These are phyloP conservation scores for Chamaenerion angustifolium DNA, from an alignment of 345 rosid species.

Conservation along the genomic window DNA sequence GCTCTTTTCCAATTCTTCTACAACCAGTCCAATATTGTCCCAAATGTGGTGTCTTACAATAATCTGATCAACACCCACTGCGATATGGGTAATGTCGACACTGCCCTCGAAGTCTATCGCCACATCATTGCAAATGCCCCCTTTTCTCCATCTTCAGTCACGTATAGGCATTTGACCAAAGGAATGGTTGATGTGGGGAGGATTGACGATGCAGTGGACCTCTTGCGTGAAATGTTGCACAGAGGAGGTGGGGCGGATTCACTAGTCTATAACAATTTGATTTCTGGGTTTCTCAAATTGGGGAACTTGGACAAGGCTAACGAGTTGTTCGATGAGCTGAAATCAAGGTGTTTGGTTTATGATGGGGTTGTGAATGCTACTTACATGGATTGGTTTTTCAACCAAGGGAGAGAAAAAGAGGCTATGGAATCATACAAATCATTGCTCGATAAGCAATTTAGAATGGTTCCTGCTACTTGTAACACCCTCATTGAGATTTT, in stretches of 20 bases:
- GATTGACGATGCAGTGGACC: slow-evolving; percentile 62
- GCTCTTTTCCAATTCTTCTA: slow-evolving; percentile 69
- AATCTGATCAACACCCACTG: slow-evolving; percentile 81
- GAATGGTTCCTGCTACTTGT: slow-evolving; percentile 72
- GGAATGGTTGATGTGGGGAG: slow-evolving; percentile 73
- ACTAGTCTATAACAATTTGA: slow-evolving; percentile 62
- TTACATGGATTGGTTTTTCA: slow-evolving; percentile 93
- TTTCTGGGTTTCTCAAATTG: slow-evolving; percentile 57
- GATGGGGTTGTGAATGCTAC: slow-evolving; percentile 86
- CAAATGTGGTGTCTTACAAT: slow-evolving; percentile 87
- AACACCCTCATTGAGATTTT: slow-evolving; percentile 74
- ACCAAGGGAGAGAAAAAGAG: slow-evolving; percentile 69
- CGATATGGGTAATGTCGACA: slow-evolving; percentile 71
- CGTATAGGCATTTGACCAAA: slow-evolving; percentile 86
- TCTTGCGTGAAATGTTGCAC: slow-evolving; percentile 75
- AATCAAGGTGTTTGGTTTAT: slow-evolving; percentile 62
- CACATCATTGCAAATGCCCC: slow-evolving; percentile 63
- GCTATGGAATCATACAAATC: slow-evolving; percentile 78
- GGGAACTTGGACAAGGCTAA: slow-evolving; percentile 75
- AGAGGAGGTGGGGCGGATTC: slow-evolving; percentile 97
- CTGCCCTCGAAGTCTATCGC: slow-evolving; percentile 50
- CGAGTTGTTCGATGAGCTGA: slow-evolving; percentile 80
- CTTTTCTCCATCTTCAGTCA: slow-evolving; percentile 65
- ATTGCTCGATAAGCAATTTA: slow-evolving; percentile 58
- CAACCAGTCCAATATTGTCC: slow-evolving; percentile 64